These are phyloP conservation scores for Cercophora samala DNA, from an alignment of 495 filamentous ascomycete species.

Conservation along the genomic window DNA sequence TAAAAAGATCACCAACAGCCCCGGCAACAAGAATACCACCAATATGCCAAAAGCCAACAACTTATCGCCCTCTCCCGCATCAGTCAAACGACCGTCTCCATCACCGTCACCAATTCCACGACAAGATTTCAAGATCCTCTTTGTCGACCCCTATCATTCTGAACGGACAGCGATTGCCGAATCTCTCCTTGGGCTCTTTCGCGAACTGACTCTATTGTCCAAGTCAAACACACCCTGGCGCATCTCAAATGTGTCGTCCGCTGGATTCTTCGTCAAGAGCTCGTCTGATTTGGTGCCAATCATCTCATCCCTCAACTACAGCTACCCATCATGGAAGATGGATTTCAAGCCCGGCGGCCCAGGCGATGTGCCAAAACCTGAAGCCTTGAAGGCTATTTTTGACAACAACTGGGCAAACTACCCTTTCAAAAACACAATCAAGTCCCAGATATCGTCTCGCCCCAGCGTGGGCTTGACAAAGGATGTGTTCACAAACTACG, in stretches of 20 bases:
- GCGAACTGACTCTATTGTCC: constrained; percentile 11
- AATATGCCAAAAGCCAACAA: not conserved
- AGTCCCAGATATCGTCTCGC: not conserved
- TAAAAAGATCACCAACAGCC: not conserved
- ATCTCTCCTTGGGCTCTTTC: constrained; percentile 21
- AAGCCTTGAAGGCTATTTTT: constrained; percentile 19
- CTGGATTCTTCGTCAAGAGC: constrained; percentile 28
- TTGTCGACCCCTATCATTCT: constrained; percentile 28
- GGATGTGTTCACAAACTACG: constrained; percentile 21
- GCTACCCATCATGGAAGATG: constrained; percentile 13
- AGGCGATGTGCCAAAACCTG: not conserved
- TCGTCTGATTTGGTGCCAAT: constrained; percentile 13
- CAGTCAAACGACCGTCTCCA: not conserved
- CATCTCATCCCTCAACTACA: constrained; percentile 26
- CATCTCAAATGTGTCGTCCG: constrained; percentile 21
- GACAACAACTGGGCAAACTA: constrained; percentile 25
- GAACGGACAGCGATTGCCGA: constrained; percentile 27
- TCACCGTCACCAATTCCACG: constrained; percentile 10
- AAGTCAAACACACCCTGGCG: constrained; percentile 17
- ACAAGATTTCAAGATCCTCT: constrained; percentile 23
- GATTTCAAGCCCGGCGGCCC: constrained; percentile 16
- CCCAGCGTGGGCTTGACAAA: constrained; percentile 14
- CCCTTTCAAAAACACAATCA: constrained; percentile 23
- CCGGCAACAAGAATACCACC: not conserved
- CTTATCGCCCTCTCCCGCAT: not conserved